These are phyloP conservation scores for Alternaria sp. DNA, from an alignment of 2,329 filamentous ascomycete genomes.

Conservation along the genomic window DNA sequence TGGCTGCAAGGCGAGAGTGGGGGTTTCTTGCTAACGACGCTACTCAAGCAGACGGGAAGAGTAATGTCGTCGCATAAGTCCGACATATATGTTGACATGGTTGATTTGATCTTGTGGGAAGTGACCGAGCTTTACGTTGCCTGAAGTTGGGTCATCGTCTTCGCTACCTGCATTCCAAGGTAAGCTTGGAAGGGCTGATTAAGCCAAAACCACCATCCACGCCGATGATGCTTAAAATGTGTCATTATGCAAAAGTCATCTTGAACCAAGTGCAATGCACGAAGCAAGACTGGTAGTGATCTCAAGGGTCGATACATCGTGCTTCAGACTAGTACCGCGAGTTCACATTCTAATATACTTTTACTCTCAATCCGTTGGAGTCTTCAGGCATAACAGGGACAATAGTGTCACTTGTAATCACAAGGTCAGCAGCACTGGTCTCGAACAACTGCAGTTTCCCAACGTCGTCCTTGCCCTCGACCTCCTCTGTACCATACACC, in stretches of 20 bases:
- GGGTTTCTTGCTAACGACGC: neutral
- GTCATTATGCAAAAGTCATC: neutral
- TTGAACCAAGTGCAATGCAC: neutral
- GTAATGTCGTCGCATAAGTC: neutral
- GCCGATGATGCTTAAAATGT: neutral
- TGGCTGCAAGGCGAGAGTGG: too few relatives aligned
- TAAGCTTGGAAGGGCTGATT: neutral
- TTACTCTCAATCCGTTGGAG: slow-evolving; percentile 3
- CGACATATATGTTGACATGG: neutral
- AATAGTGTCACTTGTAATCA: slow-evolving; percentile 5
- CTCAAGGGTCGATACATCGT: neutral
- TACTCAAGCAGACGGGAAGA: neutral
- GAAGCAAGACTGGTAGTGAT: neutral
- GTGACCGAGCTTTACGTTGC: neutral
- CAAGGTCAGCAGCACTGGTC: slow-evolving; percentile 3
- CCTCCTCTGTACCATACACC: neutral
- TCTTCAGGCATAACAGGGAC: slow-evolving; percentile 7
- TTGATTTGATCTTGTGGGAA: neutral
- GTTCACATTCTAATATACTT: neutral
- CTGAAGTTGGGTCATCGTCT: neutral
- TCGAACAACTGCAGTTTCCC: slow-evolving; percentile 10
- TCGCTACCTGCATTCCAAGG: neutral
- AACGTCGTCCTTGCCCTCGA: slow-evolving; percentile 5
- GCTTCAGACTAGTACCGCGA: neutral
- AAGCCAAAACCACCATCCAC: neutral